Conservation (phyloP, 2,329 filamentous ascomycete genomes). For the Aspergillus intermedius region DNA sequence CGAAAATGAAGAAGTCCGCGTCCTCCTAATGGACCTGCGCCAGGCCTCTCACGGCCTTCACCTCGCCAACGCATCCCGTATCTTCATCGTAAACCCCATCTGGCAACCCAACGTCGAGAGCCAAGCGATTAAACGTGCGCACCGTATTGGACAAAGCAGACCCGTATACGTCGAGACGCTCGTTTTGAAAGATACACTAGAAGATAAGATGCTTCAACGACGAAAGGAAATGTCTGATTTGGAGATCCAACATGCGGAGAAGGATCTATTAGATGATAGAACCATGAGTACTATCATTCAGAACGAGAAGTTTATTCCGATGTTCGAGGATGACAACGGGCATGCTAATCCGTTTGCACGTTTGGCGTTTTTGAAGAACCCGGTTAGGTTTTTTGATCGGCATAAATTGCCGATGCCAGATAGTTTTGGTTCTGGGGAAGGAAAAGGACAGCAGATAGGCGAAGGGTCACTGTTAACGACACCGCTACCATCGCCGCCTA, state of each 20-base stretch:
- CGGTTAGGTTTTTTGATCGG: slow-evolving; percentile 32
- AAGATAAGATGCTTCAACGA: slow-evolving; percentile 73
- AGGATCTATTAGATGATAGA: slow-evolving; percentile 52
- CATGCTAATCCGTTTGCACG: slow-evolving; percentile 4
- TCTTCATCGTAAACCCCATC: slow-evolving; percentile 86
- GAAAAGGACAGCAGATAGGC: background rate
- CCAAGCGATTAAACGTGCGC: slow-evolving; percentile 84
- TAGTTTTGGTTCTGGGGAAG: slow-evolving; percentile 10
- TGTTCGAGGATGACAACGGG: slow-evolving; percentile 24
- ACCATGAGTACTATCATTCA: slow-evolving; percentile 55
- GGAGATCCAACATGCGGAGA: slow-evolving; percentile 50
- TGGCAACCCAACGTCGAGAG: slow-evolving; percentile 78
- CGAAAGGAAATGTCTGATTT: slow-evolving; percentile 65
- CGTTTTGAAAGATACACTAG: slow-evolving; percentile 70
- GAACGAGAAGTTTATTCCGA: slow-evolving; percentile 45
- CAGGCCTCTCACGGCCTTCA: slow-evolving; percentile 86
- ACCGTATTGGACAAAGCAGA: slow-evolving; percentile 75
- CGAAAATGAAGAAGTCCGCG: slow-evolving; percentile 59
- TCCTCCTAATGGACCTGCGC: slow-evolving; percentile 84
- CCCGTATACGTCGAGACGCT: slow-evolving; percentile 81
- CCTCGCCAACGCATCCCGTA: slow-evolving; percentile 71
- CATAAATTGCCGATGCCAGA: slow-evolving; percentile 32
- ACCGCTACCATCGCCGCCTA: background rate
- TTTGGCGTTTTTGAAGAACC: slow-evolving; percentile 23
- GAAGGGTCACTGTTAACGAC: background rate